Evolutionary conservation across 2,329 filamentous ascomycete species (phyloP).

Genomic region (Mariannaea elegans): DNA sequence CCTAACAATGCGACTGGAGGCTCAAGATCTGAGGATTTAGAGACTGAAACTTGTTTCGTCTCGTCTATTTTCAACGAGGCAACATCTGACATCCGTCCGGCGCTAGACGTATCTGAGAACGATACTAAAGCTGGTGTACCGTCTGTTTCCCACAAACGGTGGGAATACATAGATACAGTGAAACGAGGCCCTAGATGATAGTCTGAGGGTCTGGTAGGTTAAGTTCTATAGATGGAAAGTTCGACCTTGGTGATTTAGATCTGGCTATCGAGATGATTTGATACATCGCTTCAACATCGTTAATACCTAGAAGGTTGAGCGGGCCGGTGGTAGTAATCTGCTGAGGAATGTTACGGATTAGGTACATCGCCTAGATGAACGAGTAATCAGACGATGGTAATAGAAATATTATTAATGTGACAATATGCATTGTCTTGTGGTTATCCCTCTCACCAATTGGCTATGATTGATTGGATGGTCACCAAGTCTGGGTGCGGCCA

Average conservation of each 20-base stretch:
- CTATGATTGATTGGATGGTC: no score
- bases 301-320: no score
- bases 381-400: no score
- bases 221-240: neutral
- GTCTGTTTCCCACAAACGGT: neutral
- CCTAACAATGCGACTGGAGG: neutral
- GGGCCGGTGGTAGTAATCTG: no score
- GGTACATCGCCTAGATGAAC: no score
- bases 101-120: no score
- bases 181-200: neutral
- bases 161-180: neutral
- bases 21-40: neutral
- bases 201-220: neutral
- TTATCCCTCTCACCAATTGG: no score
- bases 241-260: neutral
- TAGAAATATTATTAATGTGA: no score
- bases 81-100: neutral
- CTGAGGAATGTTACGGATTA: no score
- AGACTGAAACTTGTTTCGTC: neutral
- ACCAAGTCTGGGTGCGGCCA: no score
- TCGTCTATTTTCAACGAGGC: neutral
- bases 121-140: neutral
- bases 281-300: neutral
- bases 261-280: neutral
- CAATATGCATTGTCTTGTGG: no score